Evolutionary conservation across 2,329 filamentous ascomycete genomes (phyloP).

Genomic region (Claviceps sp.): DNA sequence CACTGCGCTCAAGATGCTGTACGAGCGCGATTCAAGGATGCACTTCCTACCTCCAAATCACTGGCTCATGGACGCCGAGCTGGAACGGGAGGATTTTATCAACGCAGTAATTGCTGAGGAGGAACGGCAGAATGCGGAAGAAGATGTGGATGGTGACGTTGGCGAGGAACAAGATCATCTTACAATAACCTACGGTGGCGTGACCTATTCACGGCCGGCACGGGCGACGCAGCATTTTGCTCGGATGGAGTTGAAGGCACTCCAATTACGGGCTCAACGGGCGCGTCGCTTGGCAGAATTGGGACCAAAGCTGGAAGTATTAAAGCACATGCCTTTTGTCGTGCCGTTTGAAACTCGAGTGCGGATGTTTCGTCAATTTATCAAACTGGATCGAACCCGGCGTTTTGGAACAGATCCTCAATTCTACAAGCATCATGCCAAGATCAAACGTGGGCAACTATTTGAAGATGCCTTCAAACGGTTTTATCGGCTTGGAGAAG

Average conservation of each 20-base stretch:
- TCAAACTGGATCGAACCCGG: conserved; percentile 50
- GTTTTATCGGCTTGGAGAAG: conserved; percentile 70
- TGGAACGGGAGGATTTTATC: conserved; percentile 84
- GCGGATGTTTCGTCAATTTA: conserved; percentile 85
- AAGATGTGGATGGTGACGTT: conserved; percentile 13
- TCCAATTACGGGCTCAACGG: conserved; percentile 53
- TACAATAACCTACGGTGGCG: too few relatives aligned
- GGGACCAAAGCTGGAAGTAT: conserved; percentile 74
- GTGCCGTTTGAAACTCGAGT: conserved; percentile 89
- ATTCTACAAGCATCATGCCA: conserved; percentile 52
- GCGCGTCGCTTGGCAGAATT: conserved; percentile 65
- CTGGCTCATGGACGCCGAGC: conserved; percentile 83
- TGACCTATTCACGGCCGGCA: too few relatives aligned
- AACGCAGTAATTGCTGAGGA: conserved; percentile 79
- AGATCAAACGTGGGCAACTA: conserved; percentile 62
- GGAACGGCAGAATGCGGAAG: conserved; percentile 54
- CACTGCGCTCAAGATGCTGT: conserved; percentile 70
- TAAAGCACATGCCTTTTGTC: conserved; percentile 94
- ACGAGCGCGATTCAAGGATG: conserved; percentile 83
- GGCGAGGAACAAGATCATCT: conserved; percentile 12
- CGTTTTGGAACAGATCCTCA: conserved; percentile 11
- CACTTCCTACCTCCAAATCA: conserved; percentile 72
- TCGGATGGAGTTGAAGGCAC: conserved; percentile 44
- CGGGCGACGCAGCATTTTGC: too few relatives aligned
- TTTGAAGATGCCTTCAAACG: conserved; percentile 78